Conservation (phyloP, 2,329 filamentous ascomycete species). For the Bipolaris victoriae region DNA sequence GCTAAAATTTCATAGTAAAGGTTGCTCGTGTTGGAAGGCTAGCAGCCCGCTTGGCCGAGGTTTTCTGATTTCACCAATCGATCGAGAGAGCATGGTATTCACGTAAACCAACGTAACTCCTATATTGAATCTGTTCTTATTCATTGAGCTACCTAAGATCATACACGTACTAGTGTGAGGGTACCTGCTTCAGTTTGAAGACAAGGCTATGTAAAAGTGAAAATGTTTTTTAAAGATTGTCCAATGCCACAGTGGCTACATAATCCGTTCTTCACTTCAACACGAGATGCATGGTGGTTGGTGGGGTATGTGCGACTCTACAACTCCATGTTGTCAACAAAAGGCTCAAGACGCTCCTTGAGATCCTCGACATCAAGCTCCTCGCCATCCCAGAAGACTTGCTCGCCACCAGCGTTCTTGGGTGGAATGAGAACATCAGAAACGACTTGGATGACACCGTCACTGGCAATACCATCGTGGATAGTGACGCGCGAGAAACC, state of each 20-base stretch:
- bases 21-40: too few relatives aligned
- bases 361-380: conserved; percentile 67
- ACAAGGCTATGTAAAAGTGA: conserved; percentile 3
- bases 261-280: not conserved
- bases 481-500: conserved; percentile 70
- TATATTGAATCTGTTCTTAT: not conserved
- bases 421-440: conserved; percentile 78
- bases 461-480: conserved; percentile 73
- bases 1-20: too few relatives aligned
- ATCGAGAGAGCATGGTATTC: not conserved
- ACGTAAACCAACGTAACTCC: not conserved
- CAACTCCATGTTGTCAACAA: conserved; percentile 43
- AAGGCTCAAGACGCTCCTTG: conserved; percentile 56
- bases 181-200: not conserved
- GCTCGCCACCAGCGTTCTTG: conserved; percentile 52
- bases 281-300: not conserved
- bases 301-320: conserved; percentile 14
- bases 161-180: conserved; percentile 7
- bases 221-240: conserved; percentile 10
- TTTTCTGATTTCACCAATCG: too few relatives aligned
- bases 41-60: too few relatives aligned
- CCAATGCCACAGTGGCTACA: not conserved
- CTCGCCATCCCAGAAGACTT: conserved; percentile 51
- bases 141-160: not conserved
- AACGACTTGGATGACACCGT: conserved; percentile 84